Evolutionary conservation across 225 moss, liverwort and hornwort genomes (phyloP), one percentile per base, ranked within the genome.

Genomic region (Takakia lepidozioides): DNA sequence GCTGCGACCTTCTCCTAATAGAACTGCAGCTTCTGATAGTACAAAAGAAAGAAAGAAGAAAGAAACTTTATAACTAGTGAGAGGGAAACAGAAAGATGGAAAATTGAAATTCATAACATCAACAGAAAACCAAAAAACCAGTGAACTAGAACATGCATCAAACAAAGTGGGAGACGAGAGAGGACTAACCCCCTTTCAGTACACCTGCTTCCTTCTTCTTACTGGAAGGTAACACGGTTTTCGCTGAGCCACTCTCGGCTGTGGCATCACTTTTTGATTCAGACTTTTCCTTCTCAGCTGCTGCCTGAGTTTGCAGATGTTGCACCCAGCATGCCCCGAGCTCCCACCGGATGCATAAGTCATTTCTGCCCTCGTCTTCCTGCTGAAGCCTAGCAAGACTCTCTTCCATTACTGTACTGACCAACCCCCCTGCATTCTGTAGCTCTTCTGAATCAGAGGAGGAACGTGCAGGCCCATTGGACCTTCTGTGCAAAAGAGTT

Each of bases 241-340:
- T 0, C 11, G 11, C 11, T 32, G 32, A 32, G 32, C 25, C 52
- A 23, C 56, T 57, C 7, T 25, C 43, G 19, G 4, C 19, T 20
- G 47, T 38, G 14, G 61, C 56, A 52, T 48, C 61, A 26, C 58
- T 68, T 48, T 18, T 65, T 5, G 54, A 49, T 25, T 77, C 69
- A 14, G 59, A 59, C 24, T 74, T 80, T 45, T 82, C 82, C 56
- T 77, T 76, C 44, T 44, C 22, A 28, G 60, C 28, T 51, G 70
- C 82, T 30, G 66, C 82, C 43, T 82, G 72, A 8, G 77, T 60
- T 34, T 82, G 82, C 2, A 66, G 23, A 35, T 82, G 82, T 55
- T 82, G 82, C 24, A 82, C 70, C 77, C 76, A 77, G 39, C 82
- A 82, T 20, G 82, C 77, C 35, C 82, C 82, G 13, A 82, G 82